Base-by-base conservation (phyloP, 345 rosid genomes). In the Syzygium grande region DNA sequence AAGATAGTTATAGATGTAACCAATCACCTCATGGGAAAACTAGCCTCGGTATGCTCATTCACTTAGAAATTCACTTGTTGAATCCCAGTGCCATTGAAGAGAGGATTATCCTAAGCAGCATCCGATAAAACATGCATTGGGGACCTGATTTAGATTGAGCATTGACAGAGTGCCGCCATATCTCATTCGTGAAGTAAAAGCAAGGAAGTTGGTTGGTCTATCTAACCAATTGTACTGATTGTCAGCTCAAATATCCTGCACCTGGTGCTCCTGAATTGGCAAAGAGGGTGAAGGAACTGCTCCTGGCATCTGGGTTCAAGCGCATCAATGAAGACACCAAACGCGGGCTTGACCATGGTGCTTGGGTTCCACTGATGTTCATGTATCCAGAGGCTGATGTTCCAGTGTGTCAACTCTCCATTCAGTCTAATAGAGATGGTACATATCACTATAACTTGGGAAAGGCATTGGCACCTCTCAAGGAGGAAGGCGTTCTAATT, bases 311-410 rank as follows among this genome's bases (percentile, higher is more conserved):
- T 46, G 97, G 96, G 22, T 89, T 95, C 90, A 86, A 91, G 51
- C 93, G 87, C 9, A 97, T 96, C 13, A 84, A 91, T 53, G 97
- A 92, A 91, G 99, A 96, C 84, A 91, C 77, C 52, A 88, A 91
- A 51, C 94, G 98, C 8, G 99, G 99, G 58, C 92, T 98, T 59
- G 99, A 98, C 90, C 99, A 98, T 80, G 99, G 99, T 14, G 97
- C 99, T 30, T 98, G 99, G 99, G 94, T 95, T 87, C 99, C 98
- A 10, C 87, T 98, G 25, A 94, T 96, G 97, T 91, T 96, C 85
- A 98, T 98, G 99, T 98, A 95, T 85, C 99, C 99, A 1, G 98
- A 96, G 86, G 97, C 95, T 4, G 93, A 96, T 84, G 93, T 96
- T 61, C 99, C 99, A 0, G 91, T 96, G 38, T 96, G 98, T 63